A percentile compares a stretch with the other conserved stretches of the same genome.
Conservation (phyloP, 2,329 filamentous ascomycete genomes). For the Colletotrichum siamense region DNA sequence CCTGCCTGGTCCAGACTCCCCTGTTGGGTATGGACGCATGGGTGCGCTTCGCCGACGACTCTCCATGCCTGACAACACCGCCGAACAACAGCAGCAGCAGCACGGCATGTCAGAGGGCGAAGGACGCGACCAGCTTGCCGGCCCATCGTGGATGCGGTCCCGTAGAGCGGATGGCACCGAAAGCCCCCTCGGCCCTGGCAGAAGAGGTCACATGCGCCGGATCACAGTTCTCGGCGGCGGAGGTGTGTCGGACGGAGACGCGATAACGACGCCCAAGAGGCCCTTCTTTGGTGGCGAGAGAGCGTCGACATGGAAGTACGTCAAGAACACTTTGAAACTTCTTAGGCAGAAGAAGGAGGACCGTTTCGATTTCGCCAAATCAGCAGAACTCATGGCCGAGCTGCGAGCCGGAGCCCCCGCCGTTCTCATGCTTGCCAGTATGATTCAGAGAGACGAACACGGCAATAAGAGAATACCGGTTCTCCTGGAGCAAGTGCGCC, state of each 20-base stretch:
- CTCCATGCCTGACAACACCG: slow-evolving; percentile 67
- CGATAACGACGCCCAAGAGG: slow-evolving; percentile 59
- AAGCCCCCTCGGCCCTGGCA: slow-evolving; percentile 52
- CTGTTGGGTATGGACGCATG: slow-evolving; percentile 50
- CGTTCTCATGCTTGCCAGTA: slow-evolving; percentile 92
- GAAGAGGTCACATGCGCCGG: slow-evolving; percentile 68
- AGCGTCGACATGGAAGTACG: slow-evolving; percentile 83
- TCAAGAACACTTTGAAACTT: slow-evolving; percentile 86
- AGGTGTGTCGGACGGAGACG: slow-evolving; percentile 68
- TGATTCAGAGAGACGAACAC: slow-evolving; percentile 97
- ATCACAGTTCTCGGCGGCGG: slow-evolving; percentile 70
- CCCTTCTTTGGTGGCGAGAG: slow-evolving; percentile 69
- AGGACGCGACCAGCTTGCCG: slow-evolving; percentile 66
- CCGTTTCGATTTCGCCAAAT: slow-evolving; percentile 91
- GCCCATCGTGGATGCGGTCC: slow-evolving; percentile 59
- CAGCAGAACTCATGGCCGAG: slow-evolving; percentile 94
- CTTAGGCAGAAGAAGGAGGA: slow-evolving; percentile 85
- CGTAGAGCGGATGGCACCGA: slow-evolving; percentile 48
- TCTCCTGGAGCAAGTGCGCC: slow-evolving; percentile 90
- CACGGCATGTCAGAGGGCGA: slow-evolving; percentile 76
- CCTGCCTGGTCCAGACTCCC: slow-evolving; percentile 44
- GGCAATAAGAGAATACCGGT: slow-evolving; percentile 95
- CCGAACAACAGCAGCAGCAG: slow-evolving; percentile 54
- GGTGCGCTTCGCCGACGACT: slow-evolving; percentile 65
- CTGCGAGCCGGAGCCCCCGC: slow-evolving; percentile 91